These are phyloP conservation scores for Jimgerdemannia flammicorona DNA, from an alignment of 192 early-diverging fungal species.

Conservation along the genomic window DNA sequence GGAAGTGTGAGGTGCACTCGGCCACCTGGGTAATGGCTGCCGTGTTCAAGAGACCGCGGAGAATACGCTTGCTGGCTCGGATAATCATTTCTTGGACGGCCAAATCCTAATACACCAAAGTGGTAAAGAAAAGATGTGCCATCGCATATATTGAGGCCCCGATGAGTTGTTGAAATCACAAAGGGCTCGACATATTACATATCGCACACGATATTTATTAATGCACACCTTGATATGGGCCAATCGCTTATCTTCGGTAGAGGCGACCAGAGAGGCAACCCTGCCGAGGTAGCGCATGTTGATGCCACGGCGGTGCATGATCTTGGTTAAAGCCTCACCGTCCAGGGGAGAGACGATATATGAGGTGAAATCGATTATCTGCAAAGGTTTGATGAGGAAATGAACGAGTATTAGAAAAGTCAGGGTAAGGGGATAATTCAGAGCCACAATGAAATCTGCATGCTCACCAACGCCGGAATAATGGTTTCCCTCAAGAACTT, in stretches of 20 bases:
- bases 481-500: conserved; percentile 71
- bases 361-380: conserved; percentile 58
- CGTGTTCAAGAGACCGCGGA: conserved; percentile 61
- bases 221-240: conserved; percentile 44
- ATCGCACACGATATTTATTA: background rate
- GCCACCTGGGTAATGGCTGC: conserved; percentile 55
- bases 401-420: conserved; percentile 41
- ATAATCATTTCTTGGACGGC: conserved; percentile 85
- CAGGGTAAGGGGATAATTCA: conserved; percentile 18
- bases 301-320: conserved; percentile 92
- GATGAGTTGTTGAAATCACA: too few species aligned
- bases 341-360: conserved; percentile 76
- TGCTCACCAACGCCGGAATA: conserved; percentile 53
- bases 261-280: conserved; percentile 61
- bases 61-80: conserved; percentile 81
- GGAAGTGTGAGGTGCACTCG: conserved; percentile 72
- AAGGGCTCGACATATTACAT: too few species aligned
- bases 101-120: conserved; percentile 41
- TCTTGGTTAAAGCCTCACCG: conserved; percentile 67
- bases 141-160: too few species aligned
- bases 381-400: conserved; percentile 19
- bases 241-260: conserved; percentile 49
- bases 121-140: background rate
- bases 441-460: conserved; percentile 1
- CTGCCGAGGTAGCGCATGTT: conserved; percentile 96